A percentile compares a stretch with the other conserved stretches of the same genome.
Conservation (phyloP, 2,329 filamentous ascomycete genomes). For the Xylaria polymorpha region DNA sequence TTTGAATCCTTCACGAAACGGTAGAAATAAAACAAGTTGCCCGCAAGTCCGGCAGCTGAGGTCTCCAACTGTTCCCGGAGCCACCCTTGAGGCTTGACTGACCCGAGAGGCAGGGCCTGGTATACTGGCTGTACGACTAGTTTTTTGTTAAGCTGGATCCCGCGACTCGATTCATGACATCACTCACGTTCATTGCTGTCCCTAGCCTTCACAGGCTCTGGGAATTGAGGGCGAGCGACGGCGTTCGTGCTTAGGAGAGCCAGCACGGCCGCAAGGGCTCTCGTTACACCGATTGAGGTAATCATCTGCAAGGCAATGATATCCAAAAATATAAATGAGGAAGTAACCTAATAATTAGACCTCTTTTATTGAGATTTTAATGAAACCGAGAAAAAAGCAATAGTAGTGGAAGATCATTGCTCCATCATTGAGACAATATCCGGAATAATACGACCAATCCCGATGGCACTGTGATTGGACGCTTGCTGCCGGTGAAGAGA, state of each 20-base stretch:
- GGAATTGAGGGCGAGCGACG: slow-evolving; percentile 27
- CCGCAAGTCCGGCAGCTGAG: slow-evolving; percentile 46
- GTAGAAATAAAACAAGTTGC: slow-evolving; percentile 63
- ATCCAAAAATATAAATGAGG: slow-evolving; percentile 1
- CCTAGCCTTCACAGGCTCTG: slow-evolving; percentile 10
- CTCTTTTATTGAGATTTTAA: background rate
- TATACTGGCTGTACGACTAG: slow-evolving; percentile 49
- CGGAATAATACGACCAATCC: background rate
- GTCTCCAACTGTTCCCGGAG: slow-evolving; percentile 45
- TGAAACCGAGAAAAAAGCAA: background rate
- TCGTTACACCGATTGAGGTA: slow-evolving; percentile 11
- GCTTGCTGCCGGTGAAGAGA: background rate
- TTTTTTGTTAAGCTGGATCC: slow-evolving; percentile 26
- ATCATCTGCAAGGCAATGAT: slow-evolving; percentile 24
- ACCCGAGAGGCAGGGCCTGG: slow-evolving; percentile 45
- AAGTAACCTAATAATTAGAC: background rate
- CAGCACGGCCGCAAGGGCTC: slow-evolving; percentile 26
- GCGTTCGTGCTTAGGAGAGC: slow-evolving; percentile 28
- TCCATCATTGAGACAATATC: background rate
- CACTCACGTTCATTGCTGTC: slow-evolving; percentile 31
- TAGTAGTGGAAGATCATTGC: slow-evolving; percentile 5
- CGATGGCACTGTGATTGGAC: background rate
- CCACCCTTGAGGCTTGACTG: slow-evolving; percentile 49
- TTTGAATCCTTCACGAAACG: slow-evolving; percentile 62
- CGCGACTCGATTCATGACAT: background rate